Evolutionary conservation across 768 basidiomycete species (phyloP).

Genomic region (Calocybe gangraenosa): DNA sequence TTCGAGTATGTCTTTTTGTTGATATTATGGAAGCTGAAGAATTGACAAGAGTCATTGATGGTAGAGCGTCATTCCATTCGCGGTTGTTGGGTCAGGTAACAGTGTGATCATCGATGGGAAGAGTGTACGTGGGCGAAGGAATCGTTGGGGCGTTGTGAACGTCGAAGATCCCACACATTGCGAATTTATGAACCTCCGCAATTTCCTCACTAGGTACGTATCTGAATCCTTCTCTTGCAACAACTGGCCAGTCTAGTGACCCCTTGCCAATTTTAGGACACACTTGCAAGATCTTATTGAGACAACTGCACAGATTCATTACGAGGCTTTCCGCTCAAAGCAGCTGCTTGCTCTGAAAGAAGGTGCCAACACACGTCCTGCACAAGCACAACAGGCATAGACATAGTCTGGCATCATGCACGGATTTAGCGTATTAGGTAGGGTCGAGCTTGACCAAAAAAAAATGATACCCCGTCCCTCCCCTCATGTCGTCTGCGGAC

Average conservation of each 20-base stretch:
- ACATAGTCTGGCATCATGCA: constrained; percentile 3
- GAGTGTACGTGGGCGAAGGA: constrained; percentile 92
- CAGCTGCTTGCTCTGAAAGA: constrained; percentile 97
- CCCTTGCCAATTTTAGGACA: too few relatives aligned
- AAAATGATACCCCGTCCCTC: constrained; percentile 19
- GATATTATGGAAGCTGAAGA: not conserved
- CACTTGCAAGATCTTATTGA: constrained; percentile 98
- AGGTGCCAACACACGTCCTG: constrained; percentile 73
- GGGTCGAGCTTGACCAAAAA: too few relatives aligned
- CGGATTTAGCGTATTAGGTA: too few relatives aligned
- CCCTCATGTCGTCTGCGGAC: constrained; percentile 5
- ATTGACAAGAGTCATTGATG: constrained; percentile 2
- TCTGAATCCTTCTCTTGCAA: not conserved
- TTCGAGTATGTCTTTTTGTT: constrained; percentile 59
- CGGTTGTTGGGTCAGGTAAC: constrained; percentile 95
- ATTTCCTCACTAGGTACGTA: constrained; percentile 87
- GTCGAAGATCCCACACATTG: constrained; percentile 96
- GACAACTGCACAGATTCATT: constrained; percentile 98
- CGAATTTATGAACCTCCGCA: constrained; percentile 95
- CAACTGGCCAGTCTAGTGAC: too few relatives aligned
- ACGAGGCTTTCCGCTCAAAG: constrained; percentile 99
- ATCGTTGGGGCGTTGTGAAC: constrained; percentile 98
- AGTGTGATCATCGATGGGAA: constrained; percentile 96
- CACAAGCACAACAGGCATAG: constrained; percentile 29
- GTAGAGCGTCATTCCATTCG: constrained; percentile 93